A percentile compares a stretch with the other conserved stretches of the same genome.
Conservation (phyloP, 345 rosid species). For the Boechera retrofracta region DNA sequence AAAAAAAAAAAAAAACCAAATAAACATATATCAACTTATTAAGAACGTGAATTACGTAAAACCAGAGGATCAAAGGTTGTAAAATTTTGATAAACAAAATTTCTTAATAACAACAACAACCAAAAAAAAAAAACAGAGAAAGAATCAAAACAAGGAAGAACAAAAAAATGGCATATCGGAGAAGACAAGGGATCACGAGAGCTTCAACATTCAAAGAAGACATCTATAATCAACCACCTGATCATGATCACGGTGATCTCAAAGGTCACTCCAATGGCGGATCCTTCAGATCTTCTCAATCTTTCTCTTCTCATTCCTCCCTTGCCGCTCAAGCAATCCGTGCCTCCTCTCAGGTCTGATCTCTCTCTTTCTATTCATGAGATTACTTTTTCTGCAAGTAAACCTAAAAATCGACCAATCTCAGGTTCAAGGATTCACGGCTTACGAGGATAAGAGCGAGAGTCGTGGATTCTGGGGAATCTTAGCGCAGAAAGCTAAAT, state of each 20-base stretch:
- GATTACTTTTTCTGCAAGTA: background rate
- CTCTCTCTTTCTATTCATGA: background rate
- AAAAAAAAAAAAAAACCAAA: too few species aligned
- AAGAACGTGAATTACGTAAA: constrained; percentile 47
- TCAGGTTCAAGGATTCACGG: constrained; percentile 65
- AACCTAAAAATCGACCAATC: constrained; percentile 12
- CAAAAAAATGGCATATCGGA: constrained; percentile 80
- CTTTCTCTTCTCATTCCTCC: constrained; percentile 53
- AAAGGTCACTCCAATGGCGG: constrained; percentile 41
- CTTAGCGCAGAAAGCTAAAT: constrained; percentile 84
- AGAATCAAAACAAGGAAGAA: constrained; percentile 3
- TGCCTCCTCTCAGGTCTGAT: constrained; percentile 69
- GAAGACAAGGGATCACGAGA: constrained; percentile 82
- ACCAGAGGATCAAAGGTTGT: constrained; percentile 40
- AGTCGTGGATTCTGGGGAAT: constrained; percentile 83
- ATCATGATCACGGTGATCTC: constrained; percentile 37
- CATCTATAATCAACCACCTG: constrained; percentile 48
- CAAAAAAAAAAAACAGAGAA: background rate
- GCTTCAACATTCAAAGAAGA: constrained; percentile 89
- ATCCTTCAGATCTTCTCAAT: constrained; percentile 49
- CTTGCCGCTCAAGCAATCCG: constrained; percentile 90
- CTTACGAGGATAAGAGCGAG: constrained; percentile 58
- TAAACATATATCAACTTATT: background rate
- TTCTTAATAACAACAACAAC: background rate
- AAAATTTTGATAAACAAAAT: constrained; percentile 22